Evolutionary conservation across 1,284 basidiomycete species (phyloP).

Genomic region (Thecaphora frezii): DNA sequence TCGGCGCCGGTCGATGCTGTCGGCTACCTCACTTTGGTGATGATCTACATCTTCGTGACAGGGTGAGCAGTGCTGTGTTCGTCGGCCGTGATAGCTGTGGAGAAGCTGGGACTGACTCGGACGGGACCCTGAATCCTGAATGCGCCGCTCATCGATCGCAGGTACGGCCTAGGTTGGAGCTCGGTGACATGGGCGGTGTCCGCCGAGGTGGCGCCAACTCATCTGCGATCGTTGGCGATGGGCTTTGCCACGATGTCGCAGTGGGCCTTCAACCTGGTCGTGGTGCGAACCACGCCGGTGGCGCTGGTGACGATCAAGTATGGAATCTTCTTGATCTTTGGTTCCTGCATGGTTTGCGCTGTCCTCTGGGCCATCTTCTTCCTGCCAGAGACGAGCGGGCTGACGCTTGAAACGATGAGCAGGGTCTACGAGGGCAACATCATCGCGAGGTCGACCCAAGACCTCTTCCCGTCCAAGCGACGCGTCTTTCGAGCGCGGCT

Average conservation of each 20-base stretch:
- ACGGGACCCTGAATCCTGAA: too few species aligned
- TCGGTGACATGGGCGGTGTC: conserved; percentile 40
- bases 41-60: conserved; percentile 32
- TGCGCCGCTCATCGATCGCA: too few species aligned
- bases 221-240: conserved; percentile 55
- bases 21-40: conserved; percentile 30
- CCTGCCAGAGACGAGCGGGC: conserved; percentile 50
- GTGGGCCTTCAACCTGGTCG: conserved; percentile 53
- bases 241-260: conserved; percentile 32
- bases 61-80: conserved; percentile 1
- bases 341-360: conserved; percentile 33
- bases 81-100: neutral
- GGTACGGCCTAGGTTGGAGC: conserved; percentile 31
- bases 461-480: conserved; percentile 37
- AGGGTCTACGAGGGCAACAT: conserved; percentile 48
- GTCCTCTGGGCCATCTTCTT: conserved; percentile 50
- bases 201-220: conserved; percentile 55
- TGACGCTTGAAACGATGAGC: conserved; percentile 51
- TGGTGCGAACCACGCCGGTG: conserved; percentile 50
- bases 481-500: conserved; percentile 20
- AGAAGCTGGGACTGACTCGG: neutral
- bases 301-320: conserved; percentile 48
- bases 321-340: conserved; percentile 54
- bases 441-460: conserved; percentile 40
- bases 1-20: conserved; percentile 18